Percentiles rank a stretch among this genome's conserved stretches.
phyloP scores from a whole-genome alignment of 371 early-diverging fungal genomes.

The Thermomucor indicae-seudaticae region DNA sequence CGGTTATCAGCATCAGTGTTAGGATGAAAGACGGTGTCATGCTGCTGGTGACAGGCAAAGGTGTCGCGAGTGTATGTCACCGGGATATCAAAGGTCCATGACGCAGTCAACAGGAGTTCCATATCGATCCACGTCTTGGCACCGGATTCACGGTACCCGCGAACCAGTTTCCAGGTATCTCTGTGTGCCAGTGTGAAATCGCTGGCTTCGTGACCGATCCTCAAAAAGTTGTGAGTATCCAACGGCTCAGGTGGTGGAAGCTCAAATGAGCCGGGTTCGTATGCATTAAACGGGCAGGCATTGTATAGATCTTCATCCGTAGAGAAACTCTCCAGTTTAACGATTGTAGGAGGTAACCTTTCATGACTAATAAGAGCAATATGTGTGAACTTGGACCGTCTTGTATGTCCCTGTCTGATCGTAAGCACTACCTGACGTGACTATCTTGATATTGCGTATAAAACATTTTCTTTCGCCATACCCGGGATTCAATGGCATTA shows the following conservation, averaged over 20 bases:
- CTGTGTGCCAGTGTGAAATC: conserved; percentile 44
- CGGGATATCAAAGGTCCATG: conserved; percentile 35
- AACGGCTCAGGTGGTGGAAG: conserved; percentile 7
- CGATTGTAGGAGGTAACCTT: conserved; percentile 26
- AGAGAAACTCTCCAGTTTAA: conserved; percentile 24
- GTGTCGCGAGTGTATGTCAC: conserved; percentile 25
- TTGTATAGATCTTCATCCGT: conserved; percentile 18
- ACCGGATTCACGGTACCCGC: conserved; percentile 38
- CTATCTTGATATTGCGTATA: conserved; percentile 39
- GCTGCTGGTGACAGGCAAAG: conserved; percentile 41
- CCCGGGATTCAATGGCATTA: conserved; percentile 34
- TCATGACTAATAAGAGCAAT: conserved; percentile 21
- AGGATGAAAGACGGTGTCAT: conserved; percentile 19
- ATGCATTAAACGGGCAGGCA: conserved; percentile 14
- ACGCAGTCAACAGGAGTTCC: conserved; percentile 38
- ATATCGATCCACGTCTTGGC: conserved; percentile 44
- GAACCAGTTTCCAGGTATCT: conserved; percentile 38
- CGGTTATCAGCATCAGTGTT: conserved; percentile 22
- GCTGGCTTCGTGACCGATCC: conserved; percentile 33
- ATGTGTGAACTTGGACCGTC: background rate
- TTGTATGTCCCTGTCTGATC: background rate
- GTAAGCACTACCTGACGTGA: conserved; percentile 22
- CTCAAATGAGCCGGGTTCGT: conserved; percentile 6
- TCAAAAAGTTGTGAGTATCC: conserved; percentile 21
- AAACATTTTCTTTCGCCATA: conserved; percentile 31